Evolutionary conservation across 1,284 basidiomycete genomes (phyloP), one percentile per base, ranked within the genome.

Genomic region (Salmacisia buchloeana): DNA sequence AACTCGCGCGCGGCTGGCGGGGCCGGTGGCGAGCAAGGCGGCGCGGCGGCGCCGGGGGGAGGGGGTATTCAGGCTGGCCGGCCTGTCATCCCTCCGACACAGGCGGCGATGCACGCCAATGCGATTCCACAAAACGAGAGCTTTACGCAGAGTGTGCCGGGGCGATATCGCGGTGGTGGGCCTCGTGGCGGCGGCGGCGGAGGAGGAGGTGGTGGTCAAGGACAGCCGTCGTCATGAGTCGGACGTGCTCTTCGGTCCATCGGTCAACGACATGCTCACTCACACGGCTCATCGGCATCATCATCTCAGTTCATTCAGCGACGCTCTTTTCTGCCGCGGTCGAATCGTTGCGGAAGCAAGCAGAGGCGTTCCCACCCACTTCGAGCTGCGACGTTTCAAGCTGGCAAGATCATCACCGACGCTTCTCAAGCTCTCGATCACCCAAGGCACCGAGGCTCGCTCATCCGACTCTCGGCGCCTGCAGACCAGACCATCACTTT

Each of bases 61-160:
- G 49, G 49, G n/a, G 49, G 49, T 35, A 66, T 69, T 63, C 77
- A 79, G 63, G 72, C 75, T 61, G 77, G 77, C 31, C 68, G 72
- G 33, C 77, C 77, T 3, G 73, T 77, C n/a, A 77, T 79, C 57
- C 77, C 77, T 2, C 76, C 77, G 0, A 76, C 74, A n/a, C 77
- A 79, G 67, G 69, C 72, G 36, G 75, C 74, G 2, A 78, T 79
- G 76, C 76, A 77, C 61, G 70, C 74, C 4, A 68, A 68, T 18
- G 68, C 73, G 6, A 75, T 79, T 52, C 67, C 71, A 38, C 77
- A 78, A 62, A 77, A 70, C 59, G 68, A 75, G 61, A 73, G 75
- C 68, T 77, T 78, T 57, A 79, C 74, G 59, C 69, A 79, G 58
- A 72, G 65, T 15, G 71, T 76, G 35, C 71, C 74, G 6, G 49